Evolutionary conservation across 495 filamentous ascomycete species (phyloP), one percentile per base, ranked within the genome.

Genomic region (Bacidia gigantensis): DNA sequence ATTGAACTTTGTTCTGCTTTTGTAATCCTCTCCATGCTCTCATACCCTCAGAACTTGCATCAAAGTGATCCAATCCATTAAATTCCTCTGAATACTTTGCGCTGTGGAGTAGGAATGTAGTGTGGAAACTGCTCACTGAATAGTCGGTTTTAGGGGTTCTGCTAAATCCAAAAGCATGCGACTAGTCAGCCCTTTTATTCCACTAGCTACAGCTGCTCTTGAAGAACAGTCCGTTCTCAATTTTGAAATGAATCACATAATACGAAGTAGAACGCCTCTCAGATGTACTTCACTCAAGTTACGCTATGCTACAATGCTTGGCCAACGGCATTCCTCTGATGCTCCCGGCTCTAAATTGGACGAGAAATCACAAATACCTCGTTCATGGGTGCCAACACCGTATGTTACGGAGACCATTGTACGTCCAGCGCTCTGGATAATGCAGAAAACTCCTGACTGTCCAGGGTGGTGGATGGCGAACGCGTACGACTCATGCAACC

Each of bases 401-500:
- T 84, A 81, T 58, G 81, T 87, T 57, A 86, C 83, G 26, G 84
- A 87, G 72, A 84, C 83, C 26, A 78, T 89, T 57, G 87, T 92
- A 81, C 58, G 49, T 46, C 41, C 32, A 29, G 24, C 14, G 20
- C 23, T 9, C 35, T 17, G 26, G 3, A 12, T 11, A 3, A 39
- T 45, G n/a, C 17, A 12, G 26, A 14, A 32, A 35, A 23, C 44
- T 56, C 58, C 75, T 80, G 44, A 80, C 65, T 57, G 42, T 56
- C 53, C 60, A 93, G 88, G 79, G 83, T 65, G 87, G 87, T 58
- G 89, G 89, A 58, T 94, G 86, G 84, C 83, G 86, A 60, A 93
- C 87, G 61, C 87, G 86, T 89, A 78, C 56, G 80, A 72, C 52
- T 42, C 23, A 5, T 41, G 43, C 42, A 54, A 20, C 14, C 47